Evolutionary conservation across 805 yeast species (phyloP).

Genomic region (Komagataella pastoris): DNA sequence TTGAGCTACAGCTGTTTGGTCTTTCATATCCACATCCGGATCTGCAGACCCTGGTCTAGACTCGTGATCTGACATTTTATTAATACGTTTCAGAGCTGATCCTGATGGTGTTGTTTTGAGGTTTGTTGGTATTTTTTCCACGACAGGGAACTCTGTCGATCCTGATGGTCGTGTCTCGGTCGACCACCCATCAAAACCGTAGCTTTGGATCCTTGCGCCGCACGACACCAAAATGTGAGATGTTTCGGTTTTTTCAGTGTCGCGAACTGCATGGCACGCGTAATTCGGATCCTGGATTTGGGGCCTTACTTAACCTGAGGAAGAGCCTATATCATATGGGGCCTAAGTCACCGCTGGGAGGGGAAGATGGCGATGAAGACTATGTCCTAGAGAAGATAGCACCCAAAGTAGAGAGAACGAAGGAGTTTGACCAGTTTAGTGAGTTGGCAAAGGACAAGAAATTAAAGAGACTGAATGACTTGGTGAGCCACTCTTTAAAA

Average conservation of each 20-base stretch:
- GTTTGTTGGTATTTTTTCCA: background rate
- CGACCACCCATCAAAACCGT: background rate
- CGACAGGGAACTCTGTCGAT: background rate
- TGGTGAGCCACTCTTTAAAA: slow-evolving; percentile 80
- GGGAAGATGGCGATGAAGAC: background rate
- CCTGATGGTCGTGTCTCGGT: background rate
- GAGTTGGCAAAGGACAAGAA: slow-evolving; percentile 39
- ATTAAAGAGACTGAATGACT: slow-evolving; percentile 49
- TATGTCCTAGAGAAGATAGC: background rate
- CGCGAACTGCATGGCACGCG: background rate
- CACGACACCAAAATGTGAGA: background rate
- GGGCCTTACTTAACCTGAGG: background rate
- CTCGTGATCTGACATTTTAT: background rate
- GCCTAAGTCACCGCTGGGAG: background rate
- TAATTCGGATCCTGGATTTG: background rate
- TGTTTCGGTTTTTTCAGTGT: background rate
- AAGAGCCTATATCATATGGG: background rate
- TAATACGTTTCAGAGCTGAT: background rate
- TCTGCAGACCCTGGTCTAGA: background rate
- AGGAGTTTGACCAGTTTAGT: slow-evolving; percentile 28
- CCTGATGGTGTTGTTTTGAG: background rate
- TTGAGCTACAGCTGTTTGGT: background rate
- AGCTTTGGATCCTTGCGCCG: background rate
- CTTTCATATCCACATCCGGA: background rate
- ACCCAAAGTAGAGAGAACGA: slow-evolving; percentile 3